Evolutionary conservation across 1,139 yeast genomes (phyloP).

Genomic region (Pichia sp.): DNA sequence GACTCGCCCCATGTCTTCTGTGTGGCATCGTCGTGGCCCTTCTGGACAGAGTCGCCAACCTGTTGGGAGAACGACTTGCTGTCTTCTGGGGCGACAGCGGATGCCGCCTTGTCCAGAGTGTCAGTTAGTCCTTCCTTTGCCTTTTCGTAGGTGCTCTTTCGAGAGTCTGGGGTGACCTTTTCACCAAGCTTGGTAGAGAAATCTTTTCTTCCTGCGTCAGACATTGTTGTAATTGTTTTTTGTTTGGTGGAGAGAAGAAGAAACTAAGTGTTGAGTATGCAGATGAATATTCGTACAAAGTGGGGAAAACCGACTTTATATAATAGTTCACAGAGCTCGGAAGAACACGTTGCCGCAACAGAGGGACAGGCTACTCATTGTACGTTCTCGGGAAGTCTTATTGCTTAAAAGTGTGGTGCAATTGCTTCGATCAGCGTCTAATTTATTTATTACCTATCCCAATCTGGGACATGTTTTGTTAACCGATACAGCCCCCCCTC

Average conservation of each 20-base stretch:
- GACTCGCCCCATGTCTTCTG: constrained; percentile 27
- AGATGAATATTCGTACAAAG: background rate
- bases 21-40: constrained; percentile 25
- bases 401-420: too few relatives aligned
- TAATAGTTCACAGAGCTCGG: background rate
- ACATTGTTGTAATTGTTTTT: constrained; percentile 35
- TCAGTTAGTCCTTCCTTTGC: constrained; percentile 68
- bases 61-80: constrained; percentile 66
- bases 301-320: background rate
- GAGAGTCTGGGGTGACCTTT: constrained; percentile 62
- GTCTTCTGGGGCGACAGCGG: constrained; percentile 49
- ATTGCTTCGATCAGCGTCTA: background rate
- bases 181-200: constrained; percentile 63
- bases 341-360: too few relatives aligned
- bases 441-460: background rate
- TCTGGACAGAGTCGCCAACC: constrained; percentile 44
- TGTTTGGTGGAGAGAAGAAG: background rate
- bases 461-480: background rate
- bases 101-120: constrained; percentile 56
- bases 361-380: too few relatives aligned
- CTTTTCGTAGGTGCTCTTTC: constrained; percentile 58
- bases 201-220: constrained; percentile 74
- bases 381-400: too few relatives aligned
- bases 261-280: background rate
- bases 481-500: background rate